Evolutionary conservation across 257 asterid species (phyloP), one percentile per base, ranked within the genome.

Genomic region (Mentha longifolia): DNA sequence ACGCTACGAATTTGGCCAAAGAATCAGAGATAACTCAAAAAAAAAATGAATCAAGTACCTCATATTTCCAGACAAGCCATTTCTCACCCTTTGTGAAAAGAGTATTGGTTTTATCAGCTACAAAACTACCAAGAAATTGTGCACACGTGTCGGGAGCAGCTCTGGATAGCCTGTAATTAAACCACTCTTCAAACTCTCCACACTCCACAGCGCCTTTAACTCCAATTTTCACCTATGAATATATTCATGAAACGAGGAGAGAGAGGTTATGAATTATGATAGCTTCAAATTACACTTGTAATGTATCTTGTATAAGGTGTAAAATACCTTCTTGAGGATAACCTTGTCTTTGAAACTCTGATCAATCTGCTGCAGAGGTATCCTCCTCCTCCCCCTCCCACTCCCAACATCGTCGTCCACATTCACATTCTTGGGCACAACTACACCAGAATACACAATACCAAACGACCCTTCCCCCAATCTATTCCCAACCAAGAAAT

Each of bases 31-130:
- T 47, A 15, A 47, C 54, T 47, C 20, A 14, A 51, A 22, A 11
- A 51, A 22, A 11, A 57, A 56, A 56, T 43, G 57, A 58, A 54
- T 60, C 14, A 74, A 81, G 6, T 85, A 93, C 96, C 97, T 94
- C 99, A 52, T 89, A 91, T 78, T 88, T 91, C 97, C 97, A 94
- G 65, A 91, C 97, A 33, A 94, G 99, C 99, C 99, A 94, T 88
- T 94, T 94, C 97, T 94, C 97, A 69, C 97, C 97, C 97, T 94
- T 94, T 7, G 81, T 81, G 35, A 77, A 91, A 42, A 79, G 83
- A 47, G 86, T 80, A 68, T 82, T 78, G 60, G 97, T 95, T 84
- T 78, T 86, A 70, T 91, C 98, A 19, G 99, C 85, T 15, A 80
- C 49, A 70, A 94, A 91, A 61, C 95, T 95, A 37, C 99, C 98